These are phyloP conservation scores for Suhomyces maxii DNA, from an alignment of 1,139 yeast genomes.

Conservation along the genomic window DNA sequence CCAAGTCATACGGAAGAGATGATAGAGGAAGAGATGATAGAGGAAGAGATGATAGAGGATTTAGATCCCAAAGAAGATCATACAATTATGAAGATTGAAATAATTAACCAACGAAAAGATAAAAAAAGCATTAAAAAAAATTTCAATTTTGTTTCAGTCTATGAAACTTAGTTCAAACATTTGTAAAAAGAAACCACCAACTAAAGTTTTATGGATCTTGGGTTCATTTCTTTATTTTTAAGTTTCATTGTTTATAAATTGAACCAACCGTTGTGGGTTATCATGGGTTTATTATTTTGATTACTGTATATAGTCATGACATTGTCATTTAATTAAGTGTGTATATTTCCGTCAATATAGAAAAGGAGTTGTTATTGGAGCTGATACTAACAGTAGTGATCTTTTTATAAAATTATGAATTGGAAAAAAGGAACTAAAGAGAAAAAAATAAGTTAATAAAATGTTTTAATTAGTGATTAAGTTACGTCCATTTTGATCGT, in stretches of 20 bases:
- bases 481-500: background rate
- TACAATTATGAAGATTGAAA: background rate
- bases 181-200: background rate
- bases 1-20: slow-evolving; percentile 4
- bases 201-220: background rate
- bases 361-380: background rate
- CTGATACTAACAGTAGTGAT: background rate
- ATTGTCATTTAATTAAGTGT: background rate
- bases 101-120: no score
- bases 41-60: slow-evolving; percentile 6
- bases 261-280: background rate
- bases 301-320: background rate
- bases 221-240: background rate
- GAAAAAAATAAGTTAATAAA: no score
- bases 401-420: no score
- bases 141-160: no score
- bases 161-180: background rate
- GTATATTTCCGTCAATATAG: no score
- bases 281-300: background rate
- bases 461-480: no score
- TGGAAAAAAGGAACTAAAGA: no score
- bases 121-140: no score
- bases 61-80: background rate
- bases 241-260: background rate
- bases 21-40: slow-evolving; percentile 12